Evolutionary conservation across 1,284 basidiomycete genomes (phyloP).

Genomic region (Coniophora puteana): DNA sequence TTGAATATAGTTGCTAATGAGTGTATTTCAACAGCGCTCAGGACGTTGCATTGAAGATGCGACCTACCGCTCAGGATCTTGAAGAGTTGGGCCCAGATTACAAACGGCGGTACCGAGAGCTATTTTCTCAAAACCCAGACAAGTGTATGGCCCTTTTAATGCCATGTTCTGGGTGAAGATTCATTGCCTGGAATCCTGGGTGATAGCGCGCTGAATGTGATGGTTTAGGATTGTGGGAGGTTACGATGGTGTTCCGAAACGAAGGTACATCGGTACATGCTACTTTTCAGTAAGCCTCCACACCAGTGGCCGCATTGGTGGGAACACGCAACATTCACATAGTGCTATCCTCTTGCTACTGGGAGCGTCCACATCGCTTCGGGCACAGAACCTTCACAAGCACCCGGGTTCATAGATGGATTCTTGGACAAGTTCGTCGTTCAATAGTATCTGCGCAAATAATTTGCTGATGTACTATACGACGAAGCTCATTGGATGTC

Average conservation of each 20-base stretch:
- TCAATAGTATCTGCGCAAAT: not conserved
- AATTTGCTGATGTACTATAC: constrained; percentile 6
- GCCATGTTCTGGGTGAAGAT: constrained; percentile 26
- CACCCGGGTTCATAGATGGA: constrained; percentile 35
- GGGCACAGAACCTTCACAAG: constrained; percentile 30
- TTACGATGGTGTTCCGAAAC: constrained; percentile 8
- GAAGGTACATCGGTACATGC: constrained; percentile 14
- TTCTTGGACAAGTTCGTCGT: constrained; percentile 17
- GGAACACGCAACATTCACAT: not conserved
- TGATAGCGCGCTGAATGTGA: not conserved
- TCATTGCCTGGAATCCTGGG: not conserved
- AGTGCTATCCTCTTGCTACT: constrained; percentile 37
- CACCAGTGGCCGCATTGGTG: constrained; percentile 1
- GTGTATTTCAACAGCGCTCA: constrained; percentile 27
- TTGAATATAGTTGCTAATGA: not conserved
- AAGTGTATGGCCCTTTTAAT: constrained; percentile 42
- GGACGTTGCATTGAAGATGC: constrained; percentile 46
- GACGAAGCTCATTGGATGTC: constrained; percentile 48
- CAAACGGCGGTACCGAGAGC: constrained; percentile 35
- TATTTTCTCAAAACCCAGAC: constrained; percentile 42
- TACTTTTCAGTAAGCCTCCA: constrained; percentile 14
- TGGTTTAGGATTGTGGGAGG: constrained; percentile 11
- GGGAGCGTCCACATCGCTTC: constrained; percentile 43
- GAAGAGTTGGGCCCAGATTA: constrained; percentile 42
- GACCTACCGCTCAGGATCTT: constrained; percentile 41